Evolutionary conservation across 2,329 filamentous ascomycete species (phyloP), one percentile per base, ranked within the genome.

Genomic region (Colletotrichum horii): DNA sequence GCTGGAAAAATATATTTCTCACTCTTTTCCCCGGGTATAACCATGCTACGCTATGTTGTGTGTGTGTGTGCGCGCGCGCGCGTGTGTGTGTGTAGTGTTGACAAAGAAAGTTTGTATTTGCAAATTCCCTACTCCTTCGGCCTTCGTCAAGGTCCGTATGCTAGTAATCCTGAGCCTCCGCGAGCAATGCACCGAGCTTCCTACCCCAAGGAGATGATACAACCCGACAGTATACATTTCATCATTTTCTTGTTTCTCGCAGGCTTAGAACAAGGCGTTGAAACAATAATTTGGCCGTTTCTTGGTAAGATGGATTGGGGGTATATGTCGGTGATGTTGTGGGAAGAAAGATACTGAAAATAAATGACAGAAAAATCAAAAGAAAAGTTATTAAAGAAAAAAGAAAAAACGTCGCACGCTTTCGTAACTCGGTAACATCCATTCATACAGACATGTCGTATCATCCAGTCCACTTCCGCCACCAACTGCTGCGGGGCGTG

Each of bases 401-500:
- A 66, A 70, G 64, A 75, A 71, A 48, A 34, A 22, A 73, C 52
- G 70, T 71, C 62, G 69, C 73, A 48, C 38, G 38, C 38, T 48
- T 70, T 68, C 66, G 67, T 71, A 60, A 58, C 60, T 70, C 68
- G 62, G 60, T 62, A 66, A 70, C 36, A 36, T 74, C 36, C 69
- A 74, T 70, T 69, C 71, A 76, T 71, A 76, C 69, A 74, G 22
- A 22, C 61, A 38, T 75, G 22, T 56, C 58, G 26, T 36, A 70
- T 81, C 77, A 84, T 69, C 87, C 86, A 8, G 87, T 88, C 68
- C 91, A 81, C 84, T 91, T 91, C 83, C 85, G 89, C 90, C 90
- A 92, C 90, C 90, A 91, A 77, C 89, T 91, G 76, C 87, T 90
- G 73, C 89, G 85, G 24, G 89, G 89, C 15, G 88, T 75, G 26